A percentile compares a stretch with the other conserved stretches of the same genome.
These are phyloP conservation scores for Tephrocybe sp. DNA, from an alignment of 768 basidiomycete genomes.

Conservation along the genomic window DNA sequence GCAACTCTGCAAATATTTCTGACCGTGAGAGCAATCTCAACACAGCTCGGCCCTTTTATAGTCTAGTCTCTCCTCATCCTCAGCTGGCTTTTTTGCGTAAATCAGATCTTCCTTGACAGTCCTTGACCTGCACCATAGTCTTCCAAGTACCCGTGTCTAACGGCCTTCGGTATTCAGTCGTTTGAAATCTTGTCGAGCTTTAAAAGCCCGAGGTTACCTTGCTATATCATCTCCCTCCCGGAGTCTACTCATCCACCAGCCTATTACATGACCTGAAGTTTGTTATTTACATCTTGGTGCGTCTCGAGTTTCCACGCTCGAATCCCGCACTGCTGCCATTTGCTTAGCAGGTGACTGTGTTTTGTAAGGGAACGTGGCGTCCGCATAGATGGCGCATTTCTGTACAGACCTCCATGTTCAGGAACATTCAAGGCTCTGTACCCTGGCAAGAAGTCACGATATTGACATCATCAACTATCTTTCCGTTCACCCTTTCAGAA, in stretches of 20 bases:
- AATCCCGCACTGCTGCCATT: neutral
- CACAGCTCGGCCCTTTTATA: conserved; percentile 6
- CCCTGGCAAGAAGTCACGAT: no score
- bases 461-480: no score
- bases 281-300: no score
- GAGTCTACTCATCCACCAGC: neutral
- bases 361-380: no score
- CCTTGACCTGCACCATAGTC: no score
- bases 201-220: neutral
- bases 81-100: conserved; percentile 1
- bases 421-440: neutral
- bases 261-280: no score
- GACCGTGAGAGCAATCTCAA: conserved; percentile 13
- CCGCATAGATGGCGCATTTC: no score
- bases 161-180: neutral
- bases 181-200: neutral
- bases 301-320: neutral
- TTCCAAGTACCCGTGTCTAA: neutral
- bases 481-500: no score
- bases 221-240: neutral
- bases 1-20: conserved; percentile 10
- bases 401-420: neutral
- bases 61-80: neutral
- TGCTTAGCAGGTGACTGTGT: neutral
- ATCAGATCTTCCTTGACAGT: conserved; percentile 11